Percentiles rank a stretch among this genome's conserved stretches.
Evolutionary conservation across 805 yeast genomes (phyloP).

Genomic region (Cyberlindnera japonica): DNA sequence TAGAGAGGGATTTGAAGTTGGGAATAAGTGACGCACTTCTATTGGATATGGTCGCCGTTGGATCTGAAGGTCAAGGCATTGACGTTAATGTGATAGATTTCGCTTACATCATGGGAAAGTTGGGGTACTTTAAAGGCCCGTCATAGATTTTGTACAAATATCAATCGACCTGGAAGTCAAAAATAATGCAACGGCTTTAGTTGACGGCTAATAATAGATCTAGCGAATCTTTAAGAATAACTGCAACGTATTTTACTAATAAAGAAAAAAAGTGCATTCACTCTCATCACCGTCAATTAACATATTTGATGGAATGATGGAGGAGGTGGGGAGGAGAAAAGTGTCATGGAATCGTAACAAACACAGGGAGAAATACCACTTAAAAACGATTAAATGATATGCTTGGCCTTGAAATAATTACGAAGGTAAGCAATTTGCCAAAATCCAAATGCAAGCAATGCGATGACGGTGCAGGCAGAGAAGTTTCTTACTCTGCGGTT

Average conservation of each 20-base stretch:
- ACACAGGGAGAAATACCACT: too few relatives aligned
- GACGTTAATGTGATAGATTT: constrained; percentile 42
- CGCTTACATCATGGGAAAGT: constrained; percentile 44
- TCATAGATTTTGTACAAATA: too few relatives aligned
- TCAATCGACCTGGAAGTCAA: too few relatives aligned
- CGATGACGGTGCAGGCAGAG: constrained; percentile 62
- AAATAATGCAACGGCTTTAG: too few relatives aligned
- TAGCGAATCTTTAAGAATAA: too few relatives aligned
- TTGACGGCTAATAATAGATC: too few relatives aligned
- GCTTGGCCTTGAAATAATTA: constrained; percentile 85
- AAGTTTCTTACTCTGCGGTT: constrained; percentile 90
- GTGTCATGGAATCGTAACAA: too few relatives aligned
- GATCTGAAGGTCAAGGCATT: constrained; percentile 35
- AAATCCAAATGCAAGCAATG: constrained; percentile 74
- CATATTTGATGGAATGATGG: too few relatives aligned
- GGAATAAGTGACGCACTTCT: constrained; percentile 32
- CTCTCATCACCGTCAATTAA: too few relatives aligned
- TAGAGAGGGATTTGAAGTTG: constrained; percentile 30
- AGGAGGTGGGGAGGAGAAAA: too few relatives aligned
- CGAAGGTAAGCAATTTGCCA: constrained; percentile 94
- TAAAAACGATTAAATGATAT: constrained; percentile 60
- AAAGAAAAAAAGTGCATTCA: too few relatives aligned
- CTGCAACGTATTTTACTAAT: too few relatives aligned
- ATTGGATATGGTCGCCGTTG: constrained; percentile 45
- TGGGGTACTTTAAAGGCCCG: constrained; percentile 34